Evolutionary conservation across 2,329 filamentous ascomycete species (phyloP).

Genomic region (Elsinoe batatas): DNA sequence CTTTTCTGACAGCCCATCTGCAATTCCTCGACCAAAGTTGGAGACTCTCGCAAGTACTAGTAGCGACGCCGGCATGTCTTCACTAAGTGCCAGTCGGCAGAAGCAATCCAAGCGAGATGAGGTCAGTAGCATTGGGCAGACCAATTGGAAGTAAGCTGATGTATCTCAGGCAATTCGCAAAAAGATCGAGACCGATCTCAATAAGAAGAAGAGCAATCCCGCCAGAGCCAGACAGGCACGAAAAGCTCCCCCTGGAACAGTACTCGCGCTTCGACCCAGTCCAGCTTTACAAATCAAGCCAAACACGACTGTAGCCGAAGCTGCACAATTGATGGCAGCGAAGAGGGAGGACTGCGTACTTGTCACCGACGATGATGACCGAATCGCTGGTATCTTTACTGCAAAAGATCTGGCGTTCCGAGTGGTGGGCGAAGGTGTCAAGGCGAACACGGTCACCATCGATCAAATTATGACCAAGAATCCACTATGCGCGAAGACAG

Average conservation of each 20-base stretch:
- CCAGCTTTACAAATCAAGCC: conserved; percentile 97
- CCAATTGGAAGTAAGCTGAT: not conserved
- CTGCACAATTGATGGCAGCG: conserved; percentile 95
- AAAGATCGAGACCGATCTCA: conserved; percentile 95
- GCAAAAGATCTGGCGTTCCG: conserved; percentile 97
- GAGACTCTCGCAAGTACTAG: conserved; percentile 41
- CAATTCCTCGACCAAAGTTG: conserved; percentile 57
- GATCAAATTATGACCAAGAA: conserved; percentile 99
- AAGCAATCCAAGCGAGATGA: conserved; percentile 98
- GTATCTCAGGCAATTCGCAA: conserved; percentile 72
- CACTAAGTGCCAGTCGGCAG: conserved; percentile 84
- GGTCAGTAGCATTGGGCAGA: conserved; percentile 43
- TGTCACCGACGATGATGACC: conserved; percentile 94
- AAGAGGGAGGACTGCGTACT: conserved; percentile 97
- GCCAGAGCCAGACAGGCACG: conserved; percentile 72
- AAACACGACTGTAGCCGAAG: conserved; percentile 83
- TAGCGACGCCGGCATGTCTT: conserved; percentile 50
- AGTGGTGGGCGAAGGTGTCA: conserved; percentile 82
- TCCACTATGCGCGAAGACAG: conserved; percentile 89
- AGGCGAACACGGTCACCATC: conserved; percentile 83
- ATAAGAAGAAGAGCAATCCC: conserved; percentile 84
- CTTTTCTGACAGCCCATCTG: conserved; percentile 56
- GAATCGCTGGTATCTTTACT: conserved; percentile 97
- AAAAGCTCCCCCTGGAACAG: conserved; percentile 91
- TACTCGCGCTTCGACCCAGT: conserved; percentile 89